Conservation (phyloP, 352 stramenopile species). For the Globisporangium cystogenes region DNA sequence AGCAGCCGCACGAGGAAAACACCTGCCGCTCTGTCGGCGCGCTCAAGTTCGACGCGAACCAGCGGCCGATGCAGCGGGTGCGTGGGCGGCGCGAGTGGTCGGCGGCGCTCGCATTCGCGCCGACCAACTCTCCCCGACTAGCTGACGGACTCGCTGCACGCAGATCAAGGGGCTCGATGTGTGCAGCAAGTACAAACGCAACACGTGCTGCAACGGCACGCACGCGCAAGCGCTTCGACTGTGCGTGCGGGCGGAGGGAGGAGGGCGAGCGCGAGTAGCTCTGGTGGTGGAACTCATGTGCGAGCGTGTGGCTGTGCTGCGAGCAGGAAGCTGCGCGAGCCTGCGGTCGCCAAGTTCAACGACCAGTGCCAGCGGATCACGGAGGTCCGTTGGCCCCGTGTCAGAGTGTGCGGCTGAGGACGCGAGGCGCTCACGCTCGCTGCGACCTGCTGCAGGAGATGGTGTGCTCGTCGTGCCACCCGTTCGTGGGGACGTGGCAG, state of each 20-base stretch:
- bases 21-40: constrained; percentile 54
- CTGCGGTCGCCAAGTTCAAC: constrained; percentile 73
- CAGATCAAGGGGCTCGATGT: constrained; percentile 65
- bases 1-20: constrained; percentile 21
- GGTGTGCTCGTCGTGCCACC: constrained; percentile 75
- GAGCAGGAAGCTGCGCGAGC: constrained; percentile 70
- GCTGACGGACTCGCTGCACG: background rate
- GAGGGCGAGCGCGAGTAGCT: background rate
- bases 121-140: background rate
- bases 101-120: no score
- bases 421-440: background rate
- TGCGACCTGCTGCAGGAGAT: constrained; percentile 41
- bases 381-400: constrained; percentile 20
- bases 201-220: constrained; percentile 78
- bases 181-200: constrained; percentile 76
- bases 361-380: constrained; percentile 53
- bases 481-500: constrained; percentile 66
- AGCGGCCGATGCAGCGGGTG: constrained; percentile 65
- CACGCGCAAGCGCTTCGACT: constrained; percentile 55
- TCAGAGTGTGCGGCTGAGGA: background rate
- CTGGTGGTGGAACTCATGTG: background rate
- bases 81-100: background rate
- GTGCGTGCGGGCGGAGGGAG: constrained; percentile 15
- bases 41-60: constrained; percentile 62
- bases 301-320: background rate